Evolutionary conservation across 1,139 yeast genomes (phyloP), one percentile per base, ranked within the genome.

Genomic region (Diutina neorugosa): DNA sequence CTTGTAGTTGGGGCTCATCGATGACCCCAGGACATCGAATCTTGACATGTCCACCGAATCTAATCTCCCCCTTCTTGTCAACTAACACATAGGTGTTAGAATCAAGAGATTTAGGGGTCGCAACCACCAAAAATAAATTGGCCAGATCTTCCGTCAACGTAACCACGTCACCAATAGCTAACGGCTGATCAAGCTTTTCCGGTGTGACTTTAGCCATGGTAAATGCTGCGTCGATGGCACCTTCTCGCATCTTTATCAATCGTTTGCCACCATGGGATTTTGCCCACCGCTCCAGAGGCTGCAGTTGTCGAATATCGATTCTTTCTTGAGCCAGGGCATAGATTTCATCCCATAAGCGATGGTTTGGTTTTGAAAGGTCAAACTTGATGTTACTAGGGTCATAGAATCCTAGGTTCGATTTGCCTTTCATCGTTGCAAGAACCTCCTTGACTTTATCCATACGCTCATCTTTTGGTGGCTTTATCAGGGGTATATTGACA

Each of bases 1-100:
- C 11, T 12, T 25, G 40, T 4, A 27, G 21, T 12, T 14, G 21
- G 4, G 43, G 43, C n/a, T n/a, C 27, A 4, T 34, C 21, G 6
- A 80, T 69, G 2, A 79, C 73, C 2, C 67, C 63, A 0, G 91
- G 90, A 11, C 85, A 67, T 54, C 90, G 68, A 42, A 79, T 62
- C 49, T 69, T 68, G 52, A 84, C 74, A 12, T 66, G 63, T n/a
- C 68, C 63, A 1, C 76, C 76, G 65, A 76, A 81, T 1, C 70
- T 61, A 6, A 85, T 66, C 51, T 74, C 79, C 4, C 94, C 93
- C 55, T 75, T 76, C 46, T 74, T 70, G 55, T 77, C 76, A 52
- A 82, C 68, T 56, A 81, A 74, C 0, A 86, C 77, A 59, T 78
- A 84, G 41, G 64, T 59, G 12, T 59, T 57, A 0, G 69, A 62